These are phyloP conservation scores for Paraconiothyrium brasiliense DNA, from an alignment of 2,329 filamentous ascomycete species.

Conservation along the genomic window DNA sequence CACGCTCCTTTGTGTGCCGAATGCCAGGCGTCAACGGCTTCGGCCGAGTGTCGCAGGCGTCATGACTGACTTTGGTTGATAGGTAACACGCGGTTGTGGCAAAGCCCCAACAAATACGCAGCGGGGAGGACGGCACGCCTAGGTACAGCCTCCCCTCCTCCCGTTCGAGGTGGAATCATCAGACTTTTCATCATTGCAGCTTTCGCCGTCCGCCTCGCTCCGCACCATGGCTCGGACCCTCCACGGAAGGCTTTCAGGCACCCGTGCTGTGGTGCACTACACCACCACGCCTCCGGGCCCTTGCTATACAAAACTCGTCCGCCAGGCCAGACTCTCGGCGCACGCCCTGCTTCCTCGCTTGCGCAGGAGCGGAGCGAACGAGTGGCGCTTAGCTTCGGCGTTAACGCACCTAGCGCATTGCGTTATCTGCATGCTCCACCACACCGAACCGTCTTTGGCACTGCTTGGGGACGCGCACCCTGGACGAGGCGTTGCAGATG, in stretches of 20 bases:
- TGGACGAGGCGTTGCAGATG: slow-evolving; percentile 17
- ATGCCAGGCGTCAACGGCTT: slow-evolving; percentile 8
- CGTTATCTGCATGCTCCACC: slow-evolving; percentile 19
- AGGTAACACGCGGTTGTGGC: slow-evolving; percentile 11
- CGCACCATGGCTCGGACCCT: background rate
- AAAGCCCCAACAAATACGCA: slow-evolving; percentile 14
- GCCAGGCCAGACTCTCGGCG: slow-evolving; percentile 13
- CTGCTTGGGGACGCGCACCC: slow-evolving; percentile 1
- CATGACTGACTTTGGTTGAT: background rate
- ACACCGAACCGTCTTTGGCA: slow-evolving; percentile 15
- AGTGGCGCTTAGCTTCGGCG: slow-evolving; percentile 29
- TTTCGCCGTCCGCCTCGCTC: background rate
- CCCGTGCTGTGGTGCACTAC: slow-evolving; percentile 8
- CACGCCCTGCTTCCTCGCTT: slow-evolving; percentile 14
- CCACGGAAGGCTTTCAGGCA: slow-evolving; percentile 5
- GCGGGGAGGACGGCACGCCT: slow-evolving; percentile 3
- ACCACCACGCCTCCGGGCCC: background rate
- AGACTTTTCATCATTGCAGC: slow-evolving; percentile 7
- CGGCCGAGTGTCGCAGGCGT: slow-evolving; percentile 10
- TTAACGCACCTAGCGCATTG: slow-evolving; percentile 21
- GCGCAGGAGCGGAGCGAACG: slow-evolving; percentile 14
- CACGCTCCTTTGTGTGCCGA: slow-evolving; percentile 15
- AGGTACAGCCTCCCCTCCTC: background rate
- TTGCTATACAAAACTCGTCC: background rate
- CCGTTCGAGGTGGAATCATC: background rate